Base-by-base conservation (phyloP, 495 filamentous ascomycete genomes). In the Chaetomium cochliodes region DNA sequence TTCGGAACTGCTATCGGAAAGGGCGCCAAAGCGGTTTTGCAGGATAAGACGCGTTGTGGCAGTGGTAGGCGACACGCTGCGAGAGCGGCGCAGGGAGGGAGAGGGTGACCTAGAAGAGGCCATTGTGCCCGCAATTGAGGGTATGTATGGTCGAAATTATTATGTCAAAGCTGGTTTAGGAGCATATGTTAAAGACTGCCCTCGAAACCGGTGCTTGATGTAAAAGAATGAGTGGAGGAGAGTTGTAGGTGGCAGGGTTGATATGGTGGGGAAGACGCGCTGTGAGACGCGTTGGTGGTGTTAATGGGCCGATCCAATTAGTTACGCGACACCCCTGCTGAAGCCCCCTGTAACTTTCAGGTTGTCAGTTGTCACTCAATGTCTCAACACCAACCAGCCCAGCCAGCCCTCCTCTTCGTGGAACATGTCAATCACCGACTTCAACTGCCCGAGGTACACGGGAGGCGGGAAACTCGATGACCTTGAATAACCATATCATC, bases 91-190 rank as follows among this genome's bases (percentile, higher is more conserved):
- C 49, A 61, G 64, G 28, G 50, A 42, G 25, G 76, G 77, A 33
- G 80, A 80, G 6, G 75, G 64, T 42, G 75, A 72, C 62, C 72
- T 67, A 50, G 79, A 68, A 20, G 80, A 78, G 70, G 80, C 71
- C 80, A 82, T 84, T 72, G 64, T 71, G 63, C 37, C 60, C 42
- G 69, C 50, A 69, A 67, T 73, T 66, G 60, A 49, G 8, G 16
- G 23, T 54, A 54, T 53, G 2, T 54, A 51, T 18, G 37, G 20
- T 9, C 65, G 62, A 65, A 64, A 68, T 65, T 59, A 55, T 60
- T 22, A 41, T 53, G 8, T n/a, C 9, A 59, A 53, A 23, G 56
- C 23, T 63, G 37, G 5, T 58, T 33, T 42, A 20, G 22, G 37
- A 42, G 26, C 26, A 51, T 53, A 62, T n/a, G 23, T 25, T 18